Percentiles rank a stretch among this genome's conserved stretches.
These are phyloP conservation scores for Lycium ferocissimum DNA, from an alignment of 257 asterid species.

Conservation along the genomic window DNA sequence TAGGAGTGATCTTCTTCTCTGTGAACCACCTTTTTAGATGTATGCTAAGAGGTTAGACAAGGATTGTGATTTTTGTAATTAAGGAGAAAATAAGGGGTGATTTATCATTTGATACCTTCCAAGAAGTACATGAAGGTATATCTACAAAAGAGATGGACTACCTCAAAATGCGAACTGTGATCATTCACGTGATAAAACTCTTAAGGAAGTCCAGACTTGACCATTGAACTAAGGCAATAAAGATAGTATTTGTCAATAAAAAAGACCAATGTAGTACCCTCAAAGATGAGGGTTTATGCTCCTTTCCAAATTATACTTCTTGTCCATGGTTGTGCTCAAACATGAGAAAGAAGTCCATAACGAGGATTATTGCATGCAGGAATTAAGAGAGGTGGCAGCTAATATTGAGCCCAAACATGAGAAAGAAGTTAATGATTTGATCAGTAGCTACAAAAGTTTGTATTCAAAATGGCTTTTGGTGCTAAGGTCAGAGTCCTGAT, in stretches of 20 bases:
- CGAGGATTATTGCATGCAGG: constrained; percentile 48
- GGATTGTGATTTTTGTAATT: neutral
- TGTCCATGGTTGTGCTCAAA: constrained; percentile 3
- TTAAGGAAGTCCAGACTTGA: neutral
- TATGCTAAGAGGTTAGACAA: neutral
- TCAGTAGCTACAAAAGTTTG: constrained; percentile 55
- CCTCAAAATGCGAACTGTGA: constrained; percentile 4
- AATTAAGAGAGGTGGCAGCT: constrained; percentile 69
- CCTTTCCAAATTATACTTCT: neutral
- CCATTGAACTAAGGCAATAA: constrained; percentile 5
- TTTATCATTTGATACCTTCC: neutral
- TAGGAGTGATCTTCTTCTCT: neutral
- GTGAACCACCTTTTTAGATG: neutral
- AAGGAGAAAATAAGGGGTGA: constrained; percentile 8
- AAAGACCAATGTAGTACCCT: neutral
- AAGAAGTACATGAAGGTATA: neutral
- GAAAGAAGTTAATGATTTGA: constrained; percentile 65
- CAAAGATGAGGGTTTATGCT: neutral
- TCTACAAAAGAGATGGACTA: constrained; percentile 18
- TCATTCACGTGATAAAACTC: neutral
- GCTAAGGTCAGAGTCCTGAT: constrained; percentile 38
- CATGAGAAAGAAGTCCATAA: neutral
- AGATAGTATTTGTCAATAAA: neutral
- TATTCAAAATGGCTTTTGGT: constrained; percentile 74
- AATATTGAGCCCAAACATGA: constrained; percentile 80